A percentile compares a stretch with the other conserved stretches of the same genome.
Evolutionary conservation across 495 filamentous ascomycete species (phyloP).

Genomic region (Neurospora discreta): DNA sequence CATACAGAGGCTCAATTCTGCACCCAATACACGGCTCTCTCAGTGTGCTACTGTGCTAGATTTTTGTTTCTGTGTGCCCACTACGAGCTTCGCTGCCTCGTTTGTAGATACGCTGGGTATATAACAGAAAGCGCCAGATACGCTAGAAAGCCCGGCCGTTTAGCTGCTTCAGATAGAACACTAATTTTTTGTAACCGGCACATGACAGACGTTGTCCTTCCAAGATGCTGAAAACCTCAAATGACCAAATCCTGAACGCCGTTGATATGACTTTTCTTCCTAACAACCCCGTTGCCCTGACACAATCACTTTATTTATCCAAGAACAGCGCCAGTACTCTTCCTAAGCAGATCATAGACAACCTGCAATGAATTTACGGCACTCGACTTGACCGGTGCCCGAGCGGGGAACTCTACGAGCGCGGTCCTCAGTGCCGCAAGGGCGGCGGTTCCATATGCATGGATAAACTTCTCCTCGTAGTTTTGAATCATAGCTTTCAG

Average conservation of each 20-base stretch:
- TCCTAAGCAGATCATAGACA: slow-evolving; percentile 45
- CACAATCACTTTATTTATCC: slow-evolving; percentile 5
- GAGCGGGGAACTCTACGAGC: slow-evolving; percentile 56
- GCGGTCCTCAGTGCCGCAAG: slow-evolving; percentile 51
- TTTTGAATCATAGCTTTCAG: slow-evolving; percentile 67
- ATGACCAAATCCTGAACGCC: background rate
- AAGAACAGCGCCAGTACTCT: slow-evolving; percentile 45
- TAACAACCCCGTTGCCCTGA: background rate
- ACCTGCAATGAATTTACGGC: slow-evolving; percentile 48
- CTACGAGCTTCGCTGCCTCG: background rate
- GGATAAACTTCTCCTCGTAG: slow-evolving; percentile 58
- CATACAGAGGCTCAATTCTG: background rate
- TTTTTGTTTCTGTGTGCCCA: background rate
- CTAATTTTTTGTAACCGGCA: background rate
- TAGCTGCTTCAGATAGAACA: background rate
- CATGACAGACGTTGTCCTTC: background rate
- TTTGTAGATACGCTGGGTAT: background rate
- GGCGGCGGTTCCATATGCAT: slow-evolving; percentile 64
- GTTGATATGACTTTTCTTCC: background rate
- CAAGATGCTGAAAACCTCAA: background rate
- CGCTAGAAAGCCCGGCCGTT: background rate
- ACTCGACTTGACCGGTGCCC: slow-evolving; percentile 36
- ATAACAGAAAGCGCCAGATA: background rate
- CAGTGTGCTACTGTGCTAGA: background rate
- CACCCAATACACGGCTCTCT: background rate